These are phyloP conservation scores for Penicillium sp. DNA, from an alignment of 2,329 filamentous ascomycete genomes.

Conservation along the genomic window DNA sequence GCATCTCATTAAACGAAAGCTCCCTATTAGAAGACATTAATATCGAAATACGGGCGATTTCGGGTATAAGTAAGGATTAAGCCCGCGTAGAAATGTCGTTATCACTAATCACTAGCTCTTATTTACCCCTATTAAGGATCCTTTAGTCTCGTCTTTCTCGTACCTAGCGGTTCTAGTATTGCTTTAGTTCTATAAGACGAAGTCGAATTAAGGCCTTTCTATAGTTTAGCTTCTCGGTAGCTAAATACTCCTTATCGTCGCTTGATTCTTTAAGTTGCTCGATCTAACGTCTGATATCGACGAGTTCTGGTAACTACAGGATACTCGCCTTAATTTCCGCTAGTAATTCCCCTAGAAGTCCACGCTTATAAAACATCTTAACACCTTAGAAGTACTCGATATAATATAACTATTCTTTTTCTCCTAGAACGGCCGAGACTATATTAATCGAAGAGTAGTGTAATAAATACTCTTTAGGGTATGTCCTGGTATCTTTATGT, in stretches of 20 bases:
- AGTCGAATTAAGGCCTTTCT: slow-evolving; percentile 15
- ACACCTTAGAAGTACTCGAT: slow-evolving; percentile 19
- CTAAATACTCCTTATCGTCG: slow-evolving; percentile 2
- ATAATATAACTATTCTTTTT: slow-evolving; percentile 18
- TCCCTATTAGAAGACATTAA: slow-evolving; percentile 13
- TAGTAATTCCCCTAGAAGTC: slow-evolving; percentile 14
- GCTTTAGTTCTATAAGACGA: slow-evolving; percentile 9
- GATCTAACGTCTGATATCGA: slow-evolving; percentile 12
- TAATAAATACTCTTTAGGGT: slow-evolving; percentile 19
- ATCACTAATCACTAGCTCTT: slow-evolving; percentile 1
- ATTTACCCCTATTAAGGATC: slow-evolving; percentile 19
- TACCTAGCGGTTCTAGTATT: slow-evolving; percentile 18
- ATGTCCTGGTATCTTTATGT: slow-evolving; percentile 16
- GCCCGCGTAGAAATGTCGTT: slow-evolving; percentile 14
- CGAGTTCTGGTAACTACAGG: slow-evolving; percentile 10
- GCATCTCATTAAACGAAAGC: slow-evolving; percentile 18
- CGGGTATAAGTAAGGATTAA: slow-evolving; percentile 20
- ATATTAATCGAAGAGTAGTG: slow-evolving; percentile 23
- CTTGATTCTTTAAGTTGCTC: slow-evolving; percentile 7
- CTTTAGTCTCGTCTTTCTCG: slow-evolving; percentile 16
- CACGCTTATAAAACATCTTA: slow-evolving; percentile 14
- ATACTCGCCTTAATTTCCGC: slow-evolving; percentile 17
- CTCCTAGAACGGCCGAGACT: slow-evolving; percentile 18
- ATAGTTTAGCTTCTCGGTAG: slow-evolving; percentile 15
- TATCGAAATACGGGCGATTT: slow-evolving; percentile 12